Evolutionary conservation across 2,329 filamentous ascomycete genomes (phyloP), one percentile per base, ranked within the genome.

Genomic region (Aspergillus puulaauensis): DNA sequence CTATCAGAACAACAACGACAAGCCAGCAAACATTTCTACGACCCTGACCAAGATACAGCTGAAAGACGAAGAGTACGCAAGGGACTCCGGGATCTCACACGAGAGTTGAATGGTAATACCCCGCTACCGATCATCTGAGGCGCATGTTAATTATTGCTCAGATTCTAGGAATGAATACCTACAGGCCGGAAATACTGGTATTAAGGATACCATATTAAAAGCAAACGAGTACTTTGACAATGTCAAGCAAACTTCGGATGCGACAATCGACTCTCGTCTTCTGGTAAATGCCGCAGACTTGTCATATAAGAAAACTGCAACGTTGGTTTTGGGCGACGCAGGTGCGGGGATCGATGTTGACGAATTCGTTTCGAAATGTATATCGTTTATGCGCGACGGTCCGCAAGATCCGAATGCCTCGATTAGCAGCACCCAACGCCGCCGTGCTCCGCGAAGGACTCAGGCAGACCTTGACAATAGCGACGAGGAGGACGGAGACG

Each of bases 341-440:
- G 85, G 86, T 3, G 86, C 89, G 51, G 91, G 92, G 7, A 78
- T 99, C 21, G 93, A 98, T 68, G 82, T 96, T 0, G 93, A 98
- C 60, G 90, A 96, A 66, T 96, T 98, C 68, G 86, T 98, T 14
- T 90, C 90, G 0, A 96, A 96, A 74, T 93, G 90, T 72, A 91
- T 96, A 59, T 85, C 84, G 3, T 98, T 90, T 71, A 97, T 98
- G 91, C 86, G 85, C 21, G 82, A 84, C 37, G 89, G 86, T 3
- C 79, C 82, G 7, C 83, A 82, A 11, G 83, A 84, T 23, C 75
- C 76, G 14, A 78, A 83, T 49, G 79, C 83, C 40, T 75, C 72
- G 19, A 70, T 63, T 11, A 70, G 61, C 54, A 66, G 68, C 52
- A 75, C 73, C 2, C 77, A 79, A 61, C 70, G 73, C 39, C 68